Conservation (phyloP, 73 alveolate genomes). For the Tetrahymena thermophila region DNA sequence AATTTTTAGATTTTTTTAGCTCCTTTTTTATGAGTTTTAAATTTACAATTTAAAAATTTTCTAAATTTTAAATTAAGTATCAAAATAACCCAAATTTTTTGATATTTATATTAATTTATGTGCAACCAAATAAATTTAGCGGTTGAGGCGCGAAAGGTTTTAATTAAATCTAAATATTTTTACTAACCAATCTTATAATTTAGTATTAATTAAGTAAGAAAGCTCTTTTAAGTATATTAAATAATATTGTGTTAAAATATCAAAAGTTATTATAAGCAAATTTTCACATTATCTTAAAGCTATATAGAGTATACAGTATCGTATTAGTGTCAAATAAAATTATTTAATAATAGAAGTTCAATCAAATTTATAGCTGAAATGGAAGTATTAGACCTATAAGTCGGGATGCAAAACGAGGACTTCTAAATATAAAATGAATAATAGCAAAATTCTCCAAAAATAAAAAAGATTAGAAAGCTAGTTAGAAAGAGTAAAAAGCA, state of each 20-base stretch:
- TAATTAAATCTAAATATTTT: background rate
- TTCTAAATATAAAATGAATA: background rate
- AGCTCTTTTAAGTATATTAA: background rate
- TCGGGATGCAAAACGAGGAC: background rate
- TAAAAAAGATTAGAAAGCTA: background rate
- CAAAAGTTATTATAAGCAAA: background rate
- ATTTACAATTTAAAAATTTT: background rate
- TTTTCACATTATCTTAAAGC: background rate
- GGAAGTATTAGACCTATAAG: background rate
- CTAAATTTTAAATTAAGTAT: background rate
- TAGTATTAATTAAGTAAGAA: background rate
- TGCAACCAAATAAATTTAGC: background rate
- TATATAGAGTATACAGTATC: background rate
- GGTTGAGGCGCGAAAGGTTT: slow-evolving; percentile 1
- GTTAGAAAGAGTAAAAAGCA: background rate
- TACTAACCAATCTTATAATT: background rate
- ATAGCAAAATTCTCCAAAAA: background rate
- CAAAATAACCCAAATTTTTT: background rate
- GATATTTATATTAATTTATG: background rate
- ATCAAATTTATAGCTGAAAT: background rate
- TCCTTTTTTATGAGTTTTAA: background rate
- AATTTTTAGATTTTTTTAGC: background rate
- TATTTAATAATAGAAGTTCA: background rate
- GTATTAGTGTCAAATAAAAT: too few relatives aligned
- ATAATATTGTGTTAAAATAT: background rate